These are phyloP conservation scores for Tephrocybe sp. DNA, from an alignment of 768 basidiomycete genomes.

Conservation along the genomic window DNA sequence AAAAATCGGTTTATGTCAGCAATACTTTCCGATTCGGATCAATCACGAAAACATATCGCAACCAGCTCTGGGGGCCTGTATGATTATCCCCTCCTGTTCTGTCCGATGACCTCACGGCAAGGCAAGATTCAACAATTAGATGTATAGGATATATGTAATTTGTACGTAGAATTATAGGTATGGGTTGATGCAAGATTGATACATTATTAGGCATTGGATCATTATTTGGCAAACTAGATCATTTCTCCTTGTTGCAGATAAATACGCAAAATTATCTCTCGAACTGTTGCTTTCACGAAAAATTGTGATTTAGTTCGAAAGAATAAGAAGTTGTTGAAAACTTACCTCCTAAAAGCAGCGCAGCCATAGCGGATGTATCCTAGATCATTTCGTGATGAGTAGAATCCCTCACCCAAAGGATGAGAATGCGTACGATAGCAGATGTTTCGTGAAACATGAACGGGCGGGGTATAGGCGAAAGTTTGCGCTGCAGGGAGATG, in stretches of 20 bases:
- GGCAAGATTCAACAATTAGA: background rate
- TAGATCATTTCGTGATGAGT: conserved; percentile 12
- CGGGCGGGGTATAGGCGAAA: conserved; percentile 53
- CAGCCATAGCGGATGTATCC: conserved; percentile 41
- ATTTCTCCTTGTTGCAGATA: conserved; percentile 31
- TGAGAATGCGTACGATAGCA: conserved; percentile 52
- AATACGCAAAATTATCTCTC: conserved; percentile 40
- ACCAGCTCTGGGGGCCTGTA: too few relatives aligned
- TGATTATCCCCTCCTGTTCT: too few relatives aligned
- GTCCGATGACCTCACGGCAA: too few relatives aligned
- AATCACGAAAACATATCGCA: too few relatives aligned
- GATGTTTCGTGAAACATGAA: conserved; percentile 73
- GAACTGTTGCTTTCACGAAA: conserved; percentile 21
- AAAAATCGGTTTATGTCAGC: background rate
- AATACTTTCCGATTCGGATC: background rate
- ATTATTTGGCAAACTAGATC: conserved; percentile 14
- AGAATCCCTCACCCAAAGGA: background rate
- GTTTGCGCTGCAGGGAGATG: conserved; percentile 39
- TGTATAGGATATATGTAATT: background rate
- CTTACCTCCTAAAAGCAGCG: conserved; percentile 34
- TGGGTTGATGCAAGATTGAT: background rate
- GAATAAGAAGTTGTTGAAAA: background rate
- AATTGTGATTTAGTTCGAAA: background rate
- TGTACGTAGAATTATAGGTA: background rate
- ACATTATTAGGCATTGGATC: background rate